Base-by-base conservation (phyloP, 2,329 filamentous ascomycete genomes). In the Diaporthe humulicola region DNA sequence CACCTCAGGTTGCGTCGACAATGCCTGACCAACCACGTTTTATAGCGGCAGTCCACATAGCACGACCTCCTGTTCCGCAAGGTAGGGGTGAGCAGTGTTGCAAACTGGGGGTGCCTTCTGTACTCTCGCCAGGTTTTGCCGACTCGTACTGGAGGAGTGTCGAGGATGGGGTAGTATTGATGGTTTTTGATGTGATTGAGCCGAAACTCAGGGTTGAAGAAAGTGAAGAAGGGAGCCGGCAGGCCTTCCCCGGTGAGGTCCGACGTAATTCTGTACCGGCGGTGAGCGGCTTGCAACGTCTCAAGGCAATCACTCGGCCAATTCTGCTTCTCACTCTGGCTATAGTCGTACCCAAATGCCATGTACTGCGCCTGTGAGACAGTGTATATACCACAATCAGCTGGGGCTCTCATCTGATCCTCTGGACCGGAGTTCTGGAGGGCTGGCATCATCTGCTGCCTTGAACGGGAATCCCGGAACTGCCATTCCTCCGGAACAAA, bases 1-100 rank as follows among this genome's bases (percentile, higher is more conserved):
- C 42, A 61, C 7, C 58, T 61, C 38, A 61, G 38, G 9, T 61
- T 61, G n/a, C 58, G 58, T 9, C 25, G 36, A 40, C 58, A 61
- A 4, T 61, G 58, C 58, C 14, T 61, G 38, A n/a, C 38, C 58
- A 61, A 9, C 58, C n/a, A 61, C 3, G 38, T 8, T 9, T 61
- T 61, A 8, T 19, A 61, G n/a, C 58, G 58, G 17, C 58, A 61
- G 38, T 28, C 38, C 38, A 19, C n/a, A 17, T 61, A 61, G 38
- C 58, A 61, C 9, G 38, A 9, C 25, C 58, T 61, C 38, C 58
- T 61, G 22, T 61, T 61, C 15, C 58, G 38, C 58, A 61, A 30
- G n/a, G 14, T 15, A 15, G 58, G 5, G 7, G 58, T 61, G 38
- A 61, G 58, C 38, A 61, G 58, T 9, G 36, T 60, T 25, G 3